Evolutionary conservation across 495 filamentous ascomycete genomes (phyloP).

Genomic region (Penicillium simplicissimum): DNA sequence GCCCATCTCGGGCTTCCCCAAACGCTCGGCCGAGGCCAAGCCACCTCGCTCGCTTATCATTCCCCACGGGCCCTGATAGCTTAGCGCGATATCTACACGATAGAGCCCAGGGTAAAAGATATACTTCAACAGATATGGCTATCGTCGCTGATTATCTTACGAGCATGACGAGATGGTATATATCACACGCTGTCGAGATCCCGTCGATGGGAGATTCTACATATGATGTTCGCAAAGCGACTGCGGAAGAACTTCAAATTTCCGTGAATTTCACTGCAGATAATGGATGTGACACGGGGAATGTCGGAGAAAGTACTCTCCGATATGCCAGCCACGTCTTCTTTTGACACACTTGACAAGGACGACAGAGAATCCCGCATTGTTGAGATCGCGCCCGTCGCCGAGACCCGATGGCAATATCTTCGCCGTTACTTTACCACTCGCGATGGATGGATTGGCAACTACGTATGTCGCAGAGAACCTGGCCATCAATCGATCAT

Average conservation of each 20-base stretch:
- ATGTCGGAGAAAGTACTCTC: slow-evolving; percentile 13
- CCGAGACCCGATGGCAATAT: slow-evolving; percentile 33
- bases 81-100: background rate
- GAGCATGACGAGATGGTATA: slow-evolving; percentile 6
- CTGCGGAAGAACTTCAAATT: background rate
- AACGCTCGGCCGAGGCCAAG: slow-evolving; percentile 25
- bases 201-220: background rate
- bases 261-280: background rate
- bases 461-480: slow-evolving; percentile 51
- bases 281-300: slow-evolving; percentile 15
- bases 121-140: slow-evolving; percentile 14
- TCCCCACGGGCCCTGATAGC: slow-evolving; percentile 1
- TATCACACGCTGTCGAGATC: slow-evolving; percentile 9
- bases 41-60: slow-evolving; percentile 19
- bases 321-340: slow-evolving; percentile 5
- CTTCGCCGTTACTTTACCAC: slow-evolving; percentile 46
- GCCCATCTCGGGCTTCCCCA: background rate
- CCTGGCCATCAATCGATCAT: background rate
- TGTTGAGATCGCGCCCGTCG: slow-evolving; percentile 15
- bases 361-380: slow-evolving; percentile 11
- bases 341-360: slow-evolving; percentile 16
- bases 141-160: background rate
- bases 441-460: slow-evolving; percentile 68
- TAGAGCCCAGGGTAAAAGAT: slow-evolving; percentile 6
- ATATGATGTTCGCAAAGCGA: background rate